Evolutionary conservation across 208 protist species (phyloP), one percentile per base, ranked within the genome.

Genomic region (Leishmania lainsoni): DNA sequence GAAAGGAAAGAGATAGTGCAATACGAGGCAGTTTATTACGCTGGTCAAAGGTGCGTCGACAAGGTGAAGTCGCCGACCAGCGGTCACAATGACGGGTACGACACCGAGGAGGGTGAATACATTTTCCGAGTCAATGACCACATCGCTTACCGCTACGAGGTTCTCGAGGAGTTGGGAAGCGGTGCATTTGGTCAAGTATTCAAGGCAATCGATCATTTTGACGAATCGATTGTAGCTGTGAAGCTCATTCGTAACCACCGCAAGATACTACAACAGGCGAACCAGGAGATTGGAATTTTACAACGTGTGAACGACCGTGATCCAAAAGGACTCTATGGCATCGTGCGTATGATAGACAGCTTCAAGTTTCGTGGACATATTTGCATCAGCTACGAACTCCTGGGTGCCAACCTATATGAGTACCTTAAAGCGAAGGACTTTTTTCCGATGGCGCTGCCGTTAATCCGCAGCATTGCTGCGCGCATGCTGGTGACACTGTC

Each of bases 41-140:
- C 76, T 20, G 94, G 92, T 0, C 90, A 97, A 73, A 91, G 89
- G 4, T 95, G 91, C 78, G 51, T 65, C 22, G 71, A 87, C 26
- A 97, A 97, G 72, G 87, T 95, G 8, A 83, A 80, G 32, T 86
- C 91, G 14, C 90, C 92, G 16, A 85, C 82, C 1, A 73, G 59
- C 9, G 88, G 89, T 0, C 70, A 76, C 26, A 98, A 98, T 76
- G 77, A 92, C 58, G 98, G 98, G 1, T 99, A 95, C 79, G 98
- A 99, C 85, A 98, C 98, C 56, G 90, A 93, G 3, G 69, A 92
- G 0, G 98, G 98, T 39, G 96, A 99, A 66, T 99, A 99, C 87
- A 87, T 88, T 20, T 83, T 98, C 39, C 84, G 92, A 20, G 32
- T 87, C 12, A 85, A 96, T 48, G 98, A 99, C 77, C 98, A 99